phyloP scores from a whole-genome alignment of 2,329 filamentous ascomycete species.

The Talaromyces sp. region DNA sequence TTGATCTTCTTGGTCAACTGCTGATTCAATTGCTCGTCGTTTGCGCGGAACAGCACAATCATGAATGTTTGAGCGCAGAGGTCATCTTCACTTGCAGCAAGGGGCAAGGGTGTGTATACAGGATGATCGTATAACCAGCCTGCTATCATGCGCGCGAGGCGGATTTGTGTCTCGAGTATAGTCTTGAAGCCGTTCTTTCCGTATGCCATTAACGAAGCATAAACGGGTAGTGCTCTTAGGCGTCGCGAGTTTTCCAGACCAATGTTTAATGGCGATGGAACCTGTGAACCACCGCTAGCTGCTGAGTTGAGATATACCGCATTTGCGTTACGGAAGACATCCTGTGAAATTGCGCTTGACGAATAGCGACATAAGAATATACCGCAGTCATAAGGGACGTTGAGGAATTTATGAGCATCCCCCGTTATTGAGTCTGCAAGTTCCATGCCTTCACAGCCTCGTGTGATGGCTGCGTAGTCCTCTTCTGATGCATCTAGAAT shows the following conservation, averaged over 20 bases:
- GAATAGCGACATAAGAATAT: conserved; percentile 76
- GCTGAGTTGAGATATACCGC: conserved; percentile 67
- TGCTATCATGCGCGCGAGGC: conserved; percentile 66
- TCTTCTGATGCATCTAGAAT: conserved; percentile 53
- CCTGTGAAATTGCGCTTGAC: conserved; percentile 46
- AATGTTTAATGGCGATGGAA: conserved; percentile 80
- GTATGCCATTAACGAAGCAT: conserved; percentile 72
- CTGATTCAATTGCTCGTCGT: conserved; percentile 60
- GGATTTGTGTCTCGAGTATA: conserved; percentile 70
- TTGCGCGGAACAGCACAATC: conserved; percentile 74
- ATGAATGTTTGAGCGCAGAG: conserved; percentile 59
- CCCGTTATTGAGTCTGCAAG: conserved; percentile 83
- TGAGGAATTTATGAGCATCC: conserved; percentile 88
- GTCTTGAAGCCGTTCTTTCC: conserved; percentile 65
- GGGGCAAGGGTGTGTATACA: conserved; percentile 65
- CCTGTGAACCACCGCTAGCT: conserved; percentile 34
- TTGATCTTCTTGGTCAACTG: conserved; percentile 72
- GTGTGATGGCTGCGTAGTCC: conserved; percentile 56
- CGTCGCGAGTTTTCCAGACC: conserved; percentile 88
- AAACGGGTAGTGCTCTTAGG: conserved; percentile 86
- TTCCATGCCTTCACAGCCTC: conserved; percentile 62
- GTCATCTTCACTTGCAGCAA: conserved; percentile 34
- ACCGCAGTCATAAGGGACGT: conserved; percentile 90
- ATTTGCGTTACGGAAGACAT: conserved; percentile 77
- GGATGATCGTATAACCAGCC: conserved; percentile 59